These are phyloP conservation scores for Sphaerulina populicola DNA, from an alignment of 2,329 filamentous ascomycete species.

Conservation along the genomic window DNA sequence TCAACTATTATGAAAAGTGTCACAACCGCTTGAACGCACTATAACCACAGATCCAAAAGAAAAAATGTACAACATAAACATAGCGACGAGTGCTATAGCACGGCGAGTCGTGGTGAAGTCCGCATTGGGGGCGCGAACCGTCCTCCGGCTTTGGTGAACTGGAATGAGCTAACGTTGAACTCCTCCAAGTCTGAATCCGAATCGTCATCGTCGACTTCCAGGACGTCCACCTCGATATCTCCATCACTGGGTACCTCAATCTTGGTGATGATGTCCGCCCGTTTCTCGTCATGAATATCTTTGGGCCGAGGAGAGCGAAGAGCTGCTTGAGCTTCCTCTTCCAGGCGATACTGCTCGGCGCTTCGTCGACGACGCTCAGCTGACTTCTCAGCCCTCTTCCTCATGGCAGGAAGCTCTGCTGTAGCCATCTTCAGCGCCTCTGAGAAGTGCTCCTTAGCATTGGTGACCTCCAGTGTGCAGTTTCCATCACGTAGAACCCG, in stretches of 20 bases:
- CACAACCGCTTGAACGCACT: slow-evolving; percentile 6
- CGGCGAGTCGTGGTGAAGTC: slow-evolving; percentile 6
- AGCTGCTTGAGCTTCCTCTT: slow-evolving; percentile 18
- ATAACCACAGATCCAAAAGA: neutral
- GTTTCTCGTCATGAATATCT: neutral
- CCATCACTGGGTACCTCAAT: slow-evolving; percentile 10
- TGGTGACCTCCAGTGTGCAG: slow-evolving; percentile 66
- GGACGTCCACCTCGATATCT: slow-evolving; percentile 17
- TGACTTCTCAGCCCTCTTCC: slow-evolving; percentile 21
- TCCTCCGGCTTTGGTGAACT: slow-evolving; percentile 4
- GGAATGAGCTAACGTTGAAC: slow-evolving; percentile 15
- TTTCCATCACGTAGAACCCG: slow-evolving; percentile 83
- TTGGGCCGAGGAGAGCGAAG: neutral
- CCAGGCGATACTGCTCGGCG: slow-evolving; percentile 20
- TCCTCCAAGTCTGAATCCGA: slow-evolving; percentile 14
- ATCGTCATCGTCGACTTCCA: slow-evolving; percentile 18
- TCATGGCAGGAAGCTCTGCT: slow-evolving; percentile 20
- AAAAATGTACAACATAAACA: slow-evolving; percentile 1
- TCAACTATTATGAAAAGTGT: slow-evolving; percentile 1
- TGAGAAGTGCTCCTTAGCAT: slow-evolving; percentile 57
- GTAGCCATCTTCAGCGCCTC: slow-evolving; percentile 51
- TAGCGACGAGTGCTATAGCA: neutral
- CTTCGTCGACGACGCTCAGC: slow-evolving; percentile 20
- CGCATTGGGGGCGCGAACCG: slow-evolving; percentile 12
- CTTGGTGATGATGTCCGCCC: slow-evolving; percentile 6